Conservation (phyloP, 352 stramenopile species). For the Pythium apleroticum region DNA sequence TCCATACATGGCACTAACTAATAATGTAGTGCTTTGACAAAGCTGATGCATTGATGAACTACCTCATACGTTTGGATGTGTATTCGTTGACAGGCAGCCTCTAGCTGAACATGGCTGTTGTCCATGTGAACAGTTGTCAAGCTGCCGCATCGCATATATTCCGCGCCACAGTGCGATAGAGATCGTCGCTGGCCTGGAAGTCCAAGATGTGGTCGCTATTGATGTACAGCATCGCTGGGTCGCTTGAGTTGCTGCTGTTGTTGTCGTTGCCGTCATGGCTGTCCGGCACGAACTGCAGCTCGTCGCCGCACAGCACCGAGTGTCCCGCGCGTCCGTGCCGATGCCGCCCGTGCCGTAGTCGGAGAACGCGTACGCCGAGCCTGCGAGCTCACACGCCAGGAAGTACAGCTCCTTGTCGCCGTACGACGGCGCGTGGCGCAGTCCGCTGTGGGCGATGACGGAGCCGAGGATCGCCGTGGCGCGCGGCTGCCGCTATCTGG, state of each 20-base stretch:
- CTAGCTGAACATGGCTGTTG: too few species aligned
- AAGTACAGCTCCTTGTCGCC: slow-evolving; percentile 84
- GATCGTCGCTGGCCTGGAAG: slow-evolving; percentile 9
- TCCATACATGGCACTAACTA: too few species aligned
- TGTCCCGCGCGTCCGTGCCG: slow-evolving; percentile 39
- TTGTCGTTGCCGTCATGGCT: not conserved
- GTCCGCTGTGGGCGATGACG: slow-evolving; percentile 40
- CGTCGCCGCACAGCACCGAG: slow-evolving; percentile 53
- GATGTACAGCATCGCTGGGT: slow-evolving; percentile 48
- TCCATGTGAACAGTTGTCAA: too few species aligned
- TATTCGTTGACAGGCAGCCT: too few species aligned
- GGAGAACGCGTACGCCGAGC: slow-evolving; percentile 68
- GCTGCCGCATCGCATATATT: too few species aligned
- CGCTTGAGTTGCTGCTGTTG: too few species aligned
- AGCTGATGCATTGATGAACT: too few species aligned
- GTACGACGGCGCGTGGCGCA: slow-evolving; percentile 43
- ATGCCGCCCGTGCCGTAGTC: slow-evolving; percentile 58
- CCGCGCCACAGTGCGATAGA: too few species aligned
- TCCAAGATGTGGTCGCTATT: slow-evolving; percentile 60
- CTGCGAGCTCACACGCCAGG: slow-evolving; percentile 58
- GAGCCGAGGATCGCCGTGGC: slow-evolving; percentile 64
- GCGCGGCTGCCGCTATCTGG: slow-evolving; percentile 58
- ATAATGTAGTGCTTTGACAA: too few species aligned
- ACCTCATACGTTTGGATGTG: too few species aligned
- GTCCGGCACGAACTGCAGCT: slow-evolving; percentile 55